Conservation (phyloP, 768 basidiomycete species). For the Suillus occidentalis region DNA sequence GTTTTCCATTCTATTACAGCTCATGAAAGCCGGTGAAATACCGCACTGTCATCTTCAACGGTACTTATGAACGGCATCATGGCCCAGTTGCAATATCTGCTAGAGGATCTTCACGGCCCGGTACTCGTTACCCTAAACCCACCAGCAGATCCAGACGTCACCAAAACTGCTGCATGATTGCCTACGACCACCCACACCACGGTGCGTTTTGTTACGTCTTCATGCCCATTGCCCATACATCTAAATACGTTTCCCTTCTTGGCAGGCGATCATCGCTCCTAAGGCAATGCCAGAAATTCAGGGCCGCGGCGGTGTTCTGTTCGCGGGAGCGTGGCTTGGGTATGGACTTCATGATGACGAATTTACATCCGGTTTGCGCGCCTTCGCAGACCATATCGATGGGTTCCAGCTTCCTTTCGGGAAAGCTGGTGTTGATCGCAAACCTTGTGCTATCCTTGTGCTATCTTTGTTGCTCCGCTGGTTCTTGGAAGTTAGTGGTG, state of each 20-base stretch:
- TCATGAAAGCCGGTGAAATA: conserved; percentile 39
- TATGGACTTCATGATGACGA: conserved; percentile 87
- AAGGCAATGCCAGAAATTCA: conserved; percentile 56
- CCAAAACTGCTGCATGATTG: conserved; percentile 50
- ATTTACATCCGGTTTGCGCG: conserved; percentile 49
- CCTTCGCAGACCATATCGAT: conserved; percentile 27
- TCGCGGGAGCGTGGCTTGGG: conserved; percentile 64
- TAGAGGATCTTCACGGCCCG: too few relatives aligned
- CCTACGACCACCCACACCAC: conserved; percentile 66
- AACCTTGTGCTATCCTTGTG: too few relatives aligned
- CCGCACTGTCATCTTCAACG: background rate
- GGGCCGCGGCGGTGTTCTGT: conserved; percentile 56
- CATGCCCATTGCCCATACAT: conserved; percentile 1
- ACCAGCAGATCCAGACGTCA: conserved; percentile 48
- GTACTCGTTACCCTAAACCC: conserved; percentile 76
- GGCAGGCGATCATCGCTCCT: conserved; percentile 56
- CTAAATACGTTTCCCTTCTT: background rate
- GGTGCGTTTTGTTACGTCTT: conserved; percentile 30
- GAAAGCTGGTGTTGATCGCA: conserved; percentile 40
- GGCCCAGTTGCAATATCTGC: conserved; percentile 77
- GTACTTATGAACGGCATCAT: conserved; percentile 32
- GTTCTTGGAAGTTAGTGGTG: conserved; percentile 37
- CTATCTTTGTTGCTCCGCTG: conserved; percentile 27
- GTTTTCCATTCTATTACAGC: background rate
- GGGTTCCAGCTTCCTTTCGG: conserved; percentile 42